Percentiles rank a stretch among this genome's conserved stretches.
Evolutionary conservation across 2,329 filamentous ascomycete genomes (phyloP).

Genomic region (Stemphylium vesicarium): DNA sequence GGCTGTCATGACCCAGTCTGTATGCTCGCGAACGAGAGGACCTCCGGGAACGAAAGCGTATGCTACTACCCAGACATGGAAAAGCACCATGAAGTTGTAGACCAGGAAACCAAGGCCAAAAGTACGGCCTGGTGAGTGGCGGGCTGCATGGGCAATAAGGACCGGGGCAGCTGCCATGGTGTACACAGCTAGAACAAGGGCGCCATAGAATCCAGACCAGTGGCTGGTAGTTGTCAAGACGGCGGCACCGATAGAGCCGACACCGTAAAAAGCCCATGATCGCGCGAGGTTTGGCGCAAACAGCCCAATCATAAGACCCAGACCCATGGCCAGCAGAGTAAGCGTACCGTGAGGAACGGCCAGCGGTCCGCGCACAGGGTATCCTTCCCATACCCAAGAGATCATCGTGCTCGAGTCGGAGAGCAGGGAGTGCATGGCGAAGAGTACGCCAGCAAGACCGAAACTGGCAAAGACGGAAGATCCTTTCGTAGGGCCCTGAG

Average conservation of each 20-base stretch:
- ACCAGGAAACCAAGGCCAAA: slow-evolving; percentile 90
- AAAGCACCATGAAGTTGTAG: slow-evolving; percentile 94
- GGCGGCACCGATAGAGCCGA: slow-evolving; percentile 80
- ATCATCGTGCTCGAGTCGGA: slow-evolving; percentile 99
- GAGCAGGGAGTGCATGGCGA: slow-evolving; percentile 87
- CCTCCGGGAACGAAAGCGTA: slow-evolving; percentile 98
- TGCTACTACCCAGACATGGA: slow-evolving; percentile 97
- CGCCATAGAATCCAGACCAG: slow-evolving; percentile 92
- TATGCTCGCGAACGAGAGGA: slow-evolving; percentile 88
- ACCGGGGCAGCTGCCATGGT: slow-evolving; percentile 79
- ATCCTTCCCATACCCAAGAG: slow-evolving; percentile 97
- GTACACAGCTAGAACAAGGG: slow-evolving; percentile 75
- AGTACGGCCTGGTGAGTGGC: slow-evolving; percentile 75
- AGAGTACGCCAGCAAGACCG: slow-evolving; percentile 83
- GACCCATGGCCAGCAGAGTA: slow-evolving; percentile 86
- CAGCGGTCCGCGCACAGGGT: slow-evolving; percentile 85
- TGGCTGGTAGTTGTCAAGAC: slow-evolving; percentile 77
- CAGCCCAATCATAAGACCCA: slow-evolving; percentile 77
- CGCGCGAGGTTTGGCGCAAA: slow-evolving; percentile 72
- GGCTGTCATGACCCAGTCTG: slow-evolving; percentile 90
- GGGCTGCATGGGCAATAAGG: slow-evolving; percentile 76
- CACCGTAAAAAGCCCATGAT: slow-evolving; percentile 79
- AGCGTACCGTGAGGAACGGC: slow-evolving; percentile 88
- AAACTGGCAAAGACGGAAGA: slow-evolving; percentile 75
- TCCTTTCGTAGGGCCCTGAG: slow-evolving; percentile 65